Conservation (phyloP, 176 grass and related monocot species). For the barley (Hordeum vulgare) region DNA sequence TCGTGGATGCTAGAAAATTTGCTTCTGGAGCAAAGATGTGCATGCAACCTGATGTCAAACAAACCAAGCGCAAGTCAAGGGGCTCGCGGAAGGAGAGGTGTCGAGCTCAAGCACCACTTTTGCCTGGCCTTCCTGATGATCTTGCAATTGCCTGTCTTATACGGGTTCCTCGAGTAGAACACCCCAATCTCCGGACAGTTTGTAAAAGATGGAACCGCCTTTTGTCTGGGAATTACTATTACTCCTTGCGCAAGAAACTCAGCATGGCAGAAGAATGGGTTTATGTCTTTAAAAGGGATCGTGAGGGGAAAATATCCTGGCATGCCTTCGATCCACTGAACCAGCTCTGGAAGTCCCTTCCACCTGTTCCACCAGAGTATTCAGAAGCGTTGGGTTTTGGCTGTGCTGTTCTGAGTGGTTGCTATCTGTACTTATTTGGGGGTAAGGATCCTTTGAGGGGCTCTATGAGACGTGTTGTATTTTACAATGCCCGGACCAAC, state of each 20-base stretch:
- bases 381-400: constrained; percentile 80
- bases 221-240: too few species aligned
- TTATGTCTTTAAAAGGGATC: too few species aligned
- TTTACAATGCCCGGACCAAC: constrained; percentile 85
- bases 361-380: constrained; percentile 75
- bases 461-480: constrained; percentile 84
- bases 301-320: too few species aligned
- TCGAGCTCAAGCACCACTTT: constrained; percentile 53
- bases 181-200: constrained; percentile 58
- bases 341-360: constrained; percentile 18
- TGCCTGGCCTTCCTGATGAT: constrained; percentile 85
- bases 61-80: constrained; percentile 39
- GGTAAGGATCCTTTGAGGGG: constrained; percentile 76
- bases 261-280: too few species aligned
- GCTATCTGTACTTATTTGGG: constrained; percentile 85
- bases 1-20: constrained; percentile 76
- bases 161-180: constrained; percentile 40
- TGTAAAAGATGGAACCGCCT: constrained; percentile 79
- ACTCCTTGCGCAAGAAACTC: too few species aligned
- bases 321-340: too few species aligned
- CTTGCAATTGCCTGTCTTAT: constrained; percentile 81
- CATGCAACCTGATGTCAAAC: constrained; percentile 74
- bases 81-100: constrained; percentile 42
- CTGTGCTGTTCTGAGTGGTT: constrained; percentile 73
- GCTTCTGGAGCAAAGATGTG: constrained; percentile 80